Evolutionary conservation across 2,329 filamentous ascomycete genomes (phyloP).

Genomic region (Alternaria arborescens): DNA sequence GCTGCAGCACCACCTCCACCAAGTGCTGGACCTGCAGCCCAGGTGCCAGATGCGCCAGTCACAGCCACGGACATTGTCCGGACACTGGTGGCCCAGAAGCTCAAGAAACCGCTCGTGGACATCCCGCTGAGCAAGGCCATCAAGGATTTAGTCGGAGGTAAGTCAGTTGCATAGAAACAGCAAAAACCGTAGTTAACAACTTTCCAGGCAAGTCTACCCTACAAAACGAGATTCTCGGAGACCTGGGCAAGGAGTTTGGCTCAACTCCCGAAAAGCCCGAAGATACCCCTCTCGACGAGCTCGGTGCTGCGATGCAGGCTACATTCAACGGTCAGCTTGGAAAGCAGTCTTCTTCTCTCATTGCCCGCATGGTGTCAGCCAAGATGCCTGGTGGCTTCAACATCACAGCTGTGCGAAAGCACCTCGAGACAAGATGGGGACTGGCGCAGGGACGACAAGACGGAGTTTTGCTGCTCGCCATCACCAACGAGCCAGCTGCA

Average conservation of each 20-base stretch:
- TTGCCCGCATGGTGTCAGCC: conserved; percentile 93
- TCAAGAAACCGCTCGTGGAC: conserved; percentile 91
- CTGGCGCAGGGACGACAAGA: conserved; percentile 87
- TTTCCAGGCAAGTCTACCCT: conserved; percentile 90
- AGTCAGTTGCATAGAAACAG: conserved; percentile 51
- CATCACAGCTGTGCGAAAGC: conserved; percentile 94
- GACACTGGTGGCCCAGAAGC: conserved; percentile 90
- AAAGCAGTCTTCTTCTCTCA: conserved; percentile 92
- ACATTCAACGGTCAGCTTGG: conserved; percentile 99
- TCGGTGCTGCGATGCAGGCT: conserved; percentile 93
- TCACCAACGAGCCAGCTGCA: conserved; percentile 90
- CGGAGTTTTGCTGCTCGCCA: conserved; percentile 82
- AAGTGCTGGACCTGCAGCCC: conserved; percentile 83
- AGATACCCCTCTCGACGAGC: conserved; percentile 94
- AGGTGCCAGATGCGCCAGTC: conserved; percentile 86
- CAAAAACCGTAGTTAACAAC: conserved; percentile 25
- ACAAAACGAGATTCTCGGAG: conserved; percentile 97
- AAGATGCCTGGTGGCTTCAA: conserved; percentile 99
- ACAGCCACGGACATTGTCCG: conserved; percentile 89
- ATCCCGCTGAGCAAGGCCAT: conserved; percentile 95
- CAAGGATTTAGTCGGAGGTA: conserved; percentile 97
- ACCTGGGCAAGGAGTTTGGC: conserved; percentile 97
- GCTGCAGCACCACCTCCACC: conserved; percentile 65
- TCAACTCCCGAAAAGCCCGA: conserved; percentile 98
- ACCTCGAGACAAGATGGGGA: conserved; percentile 93